phyloP scores from a whole-genome alignment of 768 basidiomycete species.

The Pleurotus djamor region DNA sequence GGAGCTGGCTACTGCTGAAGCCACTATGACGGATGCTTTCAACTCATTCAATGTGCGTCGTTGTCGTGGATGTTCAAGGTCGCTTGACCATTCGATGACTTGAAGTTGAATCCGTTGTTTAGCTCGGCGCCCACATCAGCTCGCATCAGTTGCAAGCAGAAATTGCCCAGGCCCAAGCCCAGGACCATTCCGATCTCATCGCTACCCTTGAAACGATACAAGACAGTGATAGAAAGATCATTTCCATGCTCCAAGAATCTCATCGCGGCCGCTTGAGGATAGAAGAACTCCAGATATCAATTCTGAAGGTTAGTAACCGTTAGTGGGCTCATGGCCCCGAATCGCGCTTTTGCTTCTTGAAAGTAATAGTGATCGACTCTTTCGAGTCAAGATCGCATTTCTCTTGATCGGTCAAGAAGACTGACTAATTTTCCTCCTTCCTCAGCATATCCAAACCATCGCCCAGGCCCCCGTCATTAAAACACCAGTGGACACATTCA shows the following conservation, averaged over 20 bases:
- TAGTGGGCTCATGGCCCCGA: no score
- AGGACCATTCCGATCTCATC: slow-evolving; percentile 12
- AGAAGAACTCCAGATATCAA: slow-evolving; percentile 15
- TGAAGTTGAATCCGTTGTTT: neutral
- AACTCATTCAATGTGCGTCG: slow-evolving; percentile 12
- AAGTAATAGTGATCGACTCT: no score
- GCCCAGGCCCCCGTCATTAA: neutral
- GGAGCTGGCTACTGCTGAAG: slow-evolving; percentile 11
- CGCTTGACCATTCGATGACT: neutral
- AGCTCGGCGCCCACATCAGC: slow-evolving; percentile 12
- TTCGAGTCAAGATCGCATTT: no score
- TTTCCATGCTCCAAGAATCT: slow-evolving; percentile 13
- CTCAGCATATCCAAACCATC: neutral
- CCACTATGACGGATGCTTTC: slow-evolving; percentile 11
- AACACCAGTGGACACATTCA: slow-evolving; percentile 13
- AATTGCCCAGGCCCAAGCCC: slow-evolving; percentile 10
- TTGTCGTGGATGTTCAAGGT: no score
- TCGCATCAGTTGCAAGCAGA: slow-evolving; percentile 11
- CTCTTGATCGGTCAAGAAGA: no score
- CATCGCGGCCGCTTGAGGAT: slow-evolving; percentile 11
- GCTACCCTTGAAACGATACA: slow-evolving; percentile 10
- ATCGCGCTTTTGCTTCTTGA: no score
- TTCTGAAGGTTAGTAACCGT: no score
- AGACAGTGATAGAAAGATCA: slow-evolving; percentile 14
- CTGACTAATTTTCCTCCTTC: neutral